Base-by-base conservation (phyloP, 176 grass and related monocot species). In the Elaeis guineensis region DNA sequence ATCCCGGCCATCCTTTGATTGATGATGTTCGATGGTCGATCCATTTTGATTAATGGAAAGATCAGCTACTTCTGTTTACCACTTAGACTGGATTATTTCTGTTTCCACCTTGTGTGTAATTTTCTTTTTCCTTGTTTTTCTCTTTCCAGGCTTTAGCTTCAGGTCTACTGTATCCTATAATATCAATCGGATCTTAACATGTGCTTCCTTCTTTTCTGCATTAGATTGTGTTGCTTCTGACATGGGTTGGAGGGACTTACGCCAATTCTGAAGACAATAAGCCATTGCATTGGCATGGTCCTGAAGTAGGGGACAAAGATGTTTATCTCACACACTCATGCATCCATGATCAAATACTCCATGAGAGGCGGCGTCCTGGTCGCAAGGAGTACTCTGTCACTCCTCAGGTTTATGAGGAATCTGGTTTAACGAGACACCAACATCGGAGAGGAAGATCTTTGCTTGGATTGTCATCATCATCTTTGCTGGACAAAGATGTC, bases 291-390 rank as follows among this genome's bases (percentile, higher is more conserved):
- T 62, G 50, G 6, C 79, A 78, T 78, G 61, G 65, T 15, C 65
- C 18, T 2, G 83, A 95, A 52, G 63, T 55, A 4, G 86, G 74
- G 49, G 86, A 95, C 21, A 85, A 75, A 49, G 79, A 82, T 77
- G 75, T 51, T 18, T 83, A 89, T 83, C 88, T 83, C 55, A 98
- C 73, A 56, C 93, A 98, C 54, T 98, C 93, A 7, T 98, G 93
- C 76, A 98, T 98, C 65, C 93, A 98, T 55, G 93, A 98, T 35
- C 88, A 98, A 56, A 92, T 98, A 75, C 79, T 98, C 11, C 84
- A 98, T 73, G 88, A 86, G 59, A 80, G 81, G 50, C 84, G 77
- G 0, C 82, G 82, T n/a, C 77, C 84, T 4, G 84, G 93, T 15
- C 74, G 73, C 23, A 92, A 92, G 79, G 93, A 92, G 59, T 98